Percentiles rank a stretch among this genome's conserved stretches.
Conservation (phyloP, 371 early-diverging fungal genomes). For the Mortierella sp. region DNA sequence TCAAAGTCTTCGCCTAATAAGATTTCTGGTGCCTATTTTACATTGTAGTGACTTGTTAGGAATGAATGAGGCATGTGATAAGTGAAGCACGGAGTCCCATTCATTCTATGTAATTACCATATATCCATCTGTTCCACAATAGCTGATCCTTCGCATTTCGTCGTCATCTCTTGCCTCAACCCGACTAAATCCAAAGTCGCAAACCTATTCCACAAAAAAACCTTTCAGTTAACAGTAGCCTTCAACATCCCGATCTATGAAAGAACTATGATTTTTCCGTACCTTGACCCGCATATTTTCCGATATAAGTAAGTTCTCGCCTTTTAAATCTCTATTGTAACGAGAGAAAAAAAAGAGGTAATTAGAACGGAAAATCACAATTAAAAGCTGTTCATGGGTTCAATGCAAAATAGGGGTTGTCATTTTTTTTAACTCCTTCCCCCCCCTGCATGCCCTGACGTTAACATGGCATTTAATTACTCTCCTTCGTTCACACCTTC, state of each 20-base stretch:
- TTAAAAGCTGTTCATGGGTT: constrained; percentile 8
- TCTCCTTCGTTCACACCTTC: not conserved
- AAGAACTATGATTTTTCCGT: not conserved
- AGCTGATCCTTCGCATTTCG: constrained; percentile 66
- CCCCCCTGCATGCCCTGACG: constrained; percentile 6
- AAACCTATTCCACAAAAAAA: constrained; percentile 55
- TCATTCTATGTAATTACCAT: constrained; percentile 42
- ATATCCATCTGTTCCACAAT: constrained; percentile 68
- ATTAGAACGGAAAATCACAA: too few relatives aligned
- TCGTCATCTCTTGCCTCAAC: constrained; percentile 55
- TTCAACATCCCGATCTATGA: not conserved
- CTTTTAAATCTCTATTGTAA: constrained; percentile 40
- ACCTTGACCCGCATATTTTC: constrained; percentile 57
- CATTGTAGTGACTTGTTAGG: not conserved
- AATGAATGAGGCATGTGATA: not conserved
- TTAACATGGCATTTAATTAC: constrained; percentile 7
- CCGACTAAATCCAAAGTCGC: constrained; percentile 73
- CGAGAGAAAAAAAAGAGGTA: too few relatives aligned
- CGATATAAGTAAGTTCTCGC: constrained; percentile 51
- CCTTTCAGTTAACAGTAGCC: not conserved
- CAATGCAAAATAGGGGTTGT: constrained; percentile 1
- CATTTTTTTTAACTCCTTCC: too few relatives aligned
- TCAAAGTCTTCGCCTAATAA: constrained; percentile 67
- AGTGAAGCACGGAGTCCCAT: not conserved
- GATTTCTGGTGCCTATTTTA: constrained; percentile 70